A percentile compares a stretch with the other conserved stretches of the same genome.
These are phyloP conservation scores for Radiomyces spectabilis DNA, from an alignment of 192 early-diverging fungal species.

Conservation along the genomic window DNA sequence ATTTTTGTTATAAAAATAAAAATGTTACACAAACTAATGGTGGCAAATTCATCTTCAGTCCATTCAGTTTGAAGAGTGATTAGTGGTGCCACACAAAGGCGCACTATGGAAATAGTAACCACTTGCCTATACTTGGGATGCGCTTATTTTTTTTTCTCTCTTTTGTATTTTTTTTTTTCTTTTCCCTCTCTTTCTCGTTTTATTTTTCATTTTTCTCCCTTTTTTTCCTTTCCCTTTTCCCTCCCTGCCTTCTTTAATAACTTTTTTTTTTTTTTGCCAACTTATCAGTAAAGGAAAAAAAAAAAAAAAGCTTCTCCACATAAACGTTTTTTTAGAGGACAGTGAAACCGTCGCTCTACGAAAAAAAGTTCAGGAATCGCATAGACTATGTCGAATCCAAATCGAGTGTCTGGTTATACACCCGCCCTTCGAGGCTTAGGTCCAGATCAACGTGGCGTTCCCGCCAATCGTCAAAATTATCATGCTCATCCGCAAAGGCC, in stretches of 20 bases:
- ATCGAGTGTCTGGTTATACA: not conserved
- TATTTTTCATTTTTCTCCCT: not conserved
- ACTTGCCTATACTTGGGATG: too few relatives aligned
- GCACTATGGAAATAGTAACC: constrained; percentile 13
- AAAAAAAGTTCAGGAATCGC: too few relatives aligned
- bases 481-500: too few relatives aligned
- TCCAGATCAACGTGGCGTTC: not conserved
- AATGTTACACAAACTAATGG: constrained; percentile 15
- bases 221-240: not conserved
- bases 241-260: constrained; percentile 3
- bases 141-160: constrained; percentile 1
- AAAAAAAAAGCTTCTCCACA: not conserved
- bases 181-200: constrained; percentile 4
- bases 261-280: not conserved
- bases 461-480: too few relatives aligned
- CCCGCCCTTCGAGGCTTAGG: not conserved
- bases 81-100: constrained; percentile 2
- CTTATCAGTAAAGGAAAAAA: not conserved
- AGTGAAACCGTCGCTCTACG: too few relatives aligned
- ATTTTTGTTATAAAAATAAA: constrained; percentile 2
- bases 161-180: constrained; percentile 1
- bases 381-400: not conserved
- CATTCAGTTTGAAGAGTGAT: constrained; percentile 1
- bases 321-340: not conserved
- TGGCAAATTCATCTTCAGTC: constrained; percentile 17